phyloP scores from a whole-genome alignment of 768 basidiomycete species.

The Psilocybe cyanescens region DNA sequence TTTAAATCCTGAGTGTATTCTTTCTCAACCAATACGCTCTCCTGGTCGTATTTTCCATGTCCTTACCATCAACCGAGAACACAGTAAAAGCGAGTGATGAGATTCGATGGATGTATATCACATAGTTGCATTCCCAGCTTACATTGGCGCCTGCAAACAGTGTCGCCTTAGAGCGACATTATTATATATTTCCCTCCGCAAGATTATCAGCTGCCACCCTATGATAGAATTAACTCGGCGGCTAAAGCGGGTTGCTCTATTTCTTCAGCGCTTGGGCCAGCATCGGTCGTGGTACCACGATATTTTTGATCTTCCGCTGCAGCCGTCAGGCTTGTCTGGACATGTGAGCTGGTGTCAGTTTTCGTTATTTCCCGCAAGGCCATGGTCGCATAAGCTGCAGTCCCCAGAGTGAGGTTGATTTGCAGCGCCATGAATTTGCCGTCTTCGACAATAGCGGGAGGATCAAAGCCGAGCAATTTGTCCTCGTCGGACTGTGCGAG shows the following conservation, averaged over 20 bases:
- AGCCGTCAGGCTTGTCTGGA: conserved; percentile 79
- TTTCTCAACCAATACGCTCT: too few relatives aligned
- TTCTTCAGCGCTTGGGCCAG: conserved; percentile 16
- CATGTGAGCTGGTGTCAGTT: conserved; percentile 92
- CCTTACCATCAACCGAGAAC: too few relatives aligned
- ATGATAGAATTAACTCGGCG: too few relatives aligned
- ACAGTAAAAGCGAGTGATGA: too few relatives aligned
- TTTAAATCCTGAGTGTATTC: too few relatives aligned
- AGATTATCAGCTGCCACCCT: too few relatives aligned
- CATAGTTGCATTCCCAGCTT: not conserved
- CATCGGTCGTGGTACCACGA: conserved; percentile 51
- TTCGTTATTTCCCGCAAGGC: conserved; percentile 94
- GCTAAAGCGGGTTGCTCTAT: not conserved
- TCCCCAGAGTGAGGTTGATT: conserved; percentile 82
- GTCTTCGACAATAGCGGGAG: conserved; percentile 64
- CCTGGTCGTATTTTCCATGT: too few relatives aligned
- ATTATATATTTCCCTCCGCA: too few relatives aligned
- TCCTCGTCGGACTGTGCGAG: conserved; percentile 97
- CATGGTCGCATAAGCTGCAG: conserved; percentile 98
- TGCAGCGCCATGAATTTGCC: conserved; percentile 91
- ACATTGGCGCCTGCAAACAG: not conserved
- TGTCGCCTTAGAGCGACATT: too few relatives aligned
- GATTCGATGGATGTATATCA: too few relatives aligned
- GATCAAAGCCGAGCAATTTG: conserved; percentile 78
- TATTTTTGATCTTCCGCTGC: conserved; percentile 85